These are phyloP conservation scores for Sclerotinia glacialis DNA, from an alignment of 2,329 filamentous ascomycete genomes.

Conservation along the genomic window DNA sequence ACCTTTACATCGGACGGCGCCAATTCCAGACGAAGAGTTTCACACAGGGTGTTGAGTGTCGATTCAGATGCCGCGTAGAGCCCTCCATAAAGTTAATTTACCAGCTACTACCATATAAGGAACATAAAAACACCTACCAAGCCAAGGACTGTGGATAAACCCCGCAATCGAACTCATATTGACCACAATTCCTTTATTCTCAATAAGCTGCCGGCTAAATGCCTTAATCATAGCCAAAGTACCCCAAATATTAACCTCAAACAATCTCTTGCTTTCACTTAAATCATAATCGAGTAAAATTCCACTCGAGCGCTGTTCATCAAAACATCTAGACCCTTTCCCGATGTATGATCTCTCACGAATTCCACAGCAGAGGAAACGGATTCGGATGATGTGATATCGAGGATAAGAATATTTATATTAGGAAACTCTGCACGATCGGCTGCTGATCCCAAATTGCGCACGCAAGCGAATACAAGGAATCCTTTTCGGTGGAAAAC, in stretches of 20 bases:
- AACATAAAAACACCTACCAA: constrained; percentile 1
- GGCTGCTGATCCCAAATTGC: not conserved
- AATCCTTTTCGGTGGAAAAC: constrained; percentile 20
- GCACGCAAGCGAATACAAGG: constrained; percentile 14
- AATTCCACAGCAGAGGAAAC: constrained; percentile 7
- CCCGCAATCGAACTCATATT: constrained; percentile 31
- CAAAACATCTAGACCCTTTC: constrained; percentile 15
- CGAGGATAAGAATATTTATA: not conserved
- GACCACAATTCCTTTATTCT: constrained; percentile 34
- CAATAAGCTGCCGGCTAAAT: constrained; percentile 34
- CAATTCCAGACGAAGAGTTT: constrained; percentile 5
- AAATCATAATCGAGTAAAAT: constrained; percentile 20
- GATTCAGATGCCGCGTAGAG: constrained; percentile 1
- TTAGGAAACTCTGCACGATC: not conserved
- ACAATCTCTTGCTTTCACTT: constrained; percentile 15
- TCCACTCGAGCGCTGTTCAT: constrained; percentile 22
- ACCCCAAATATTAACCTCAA: constrained; percentile 24
- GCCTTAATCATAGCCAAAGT: constrained; percentile 33
- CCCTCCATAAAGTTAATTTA: not conserved
- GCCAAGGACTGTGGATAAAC: constrained; percentile 20
- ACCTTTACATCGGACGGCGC: constrained; percentile 18
- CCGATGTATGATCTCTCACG: constrained; percentile 9
- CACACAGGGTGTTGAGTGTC: not conserved
- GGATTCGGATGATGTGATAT: constrained; percentile 5
- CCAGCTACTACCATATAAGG: not conserved